phyloP scores from a whole-genome alignment of 352 stramenopile species.

The Phytopythium mirpurense region DNA sequence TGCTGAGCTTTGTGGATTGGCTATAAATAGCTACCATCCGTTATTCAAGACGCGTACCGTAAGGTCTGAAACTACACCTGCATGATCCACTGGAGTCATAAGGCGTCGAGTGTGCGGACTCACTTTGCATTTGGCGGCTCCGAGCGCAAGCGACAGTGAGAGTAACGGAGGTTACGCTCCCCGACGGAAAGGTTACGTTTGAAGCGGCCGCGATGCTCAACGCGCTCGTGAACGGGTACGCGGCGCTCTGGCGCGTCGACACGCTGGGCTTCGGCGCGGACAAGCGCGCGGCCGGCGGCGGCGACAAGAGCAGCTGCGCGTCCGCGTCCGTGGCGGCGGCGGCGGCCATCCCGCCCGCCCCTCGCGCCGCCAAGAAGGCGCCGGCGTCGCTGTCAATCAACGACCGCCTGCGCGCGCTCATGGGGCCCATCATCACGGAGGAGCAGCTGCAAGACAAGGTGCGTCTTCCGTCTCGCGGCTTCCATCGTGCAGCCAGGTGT shows the following conservation, averaged over 20 bases:
- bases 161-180: neutral
- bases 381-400: slow-evolving; percentile 35
- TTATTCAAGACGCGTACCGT: neutral
- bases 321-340: slow-evolving; percentile 5
- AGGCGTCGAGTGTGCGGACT: neutral
- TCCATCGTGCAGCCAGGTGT: too few species aligned
- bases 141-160: neutral
- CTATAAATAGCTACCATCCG: neutral
- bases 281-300: slow-evolving; percentile 6
- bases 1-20: neutral
- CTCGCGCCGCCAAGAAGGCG: slow-evolving; percentile 6
- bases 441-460: slow-evolving; percentile 44
- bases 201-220: slow-evolving; percentile 14
- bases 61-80: neutral
- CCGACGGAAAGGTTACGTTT: too few species aligned
- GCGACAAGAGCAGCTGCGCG: neutral
- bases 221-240: slow-evolving; percentile 21
- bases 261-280: slow-evolving; percentile 21
- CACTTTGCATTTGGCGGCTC: neutral
- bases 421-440: slow-evolving; percentile 59
- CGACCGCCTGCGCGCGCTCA: slow-evolving; percentile 51
- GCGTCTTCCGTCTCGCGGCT: too few species aligned
- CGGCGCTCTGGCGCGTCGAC: slow-evolving; percentile 43
- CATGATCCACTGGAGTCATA: too few species aligned
- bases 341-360: neutral